phyloP scores from a whole-genome alignment of 202 grass and related monocot genomes.

The Zizania palustris region DNA sequence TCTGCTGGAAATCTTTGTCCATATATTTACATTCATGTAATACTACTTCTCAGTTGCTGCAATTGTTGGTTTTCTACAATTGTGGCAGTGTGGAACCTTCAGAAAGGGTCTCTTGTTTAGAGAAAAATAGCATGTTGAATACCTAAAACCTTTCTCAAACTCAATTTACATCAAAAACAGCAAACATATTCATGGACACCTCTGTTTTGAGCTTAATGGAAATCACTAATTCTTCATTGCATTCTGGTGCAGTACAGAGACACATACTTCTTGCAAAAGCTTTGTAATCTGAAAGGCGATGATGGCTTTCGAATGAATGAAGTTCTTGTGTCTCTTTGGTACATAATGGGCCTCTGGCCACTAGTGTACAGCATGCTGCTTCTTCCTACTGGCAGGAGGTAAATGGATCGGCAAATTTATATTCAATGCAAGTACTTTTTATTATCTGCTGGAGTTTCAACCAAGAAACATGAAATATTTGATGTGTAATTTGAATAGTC shows the following conservation, averaged over 20 bases:
- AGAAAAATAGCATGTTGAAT: background rate
- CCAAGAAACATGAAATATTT: background rate
- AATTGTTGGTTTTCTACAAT: constrained; percentile 5
- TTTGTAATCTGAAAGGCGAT: constrained; percentile 69
- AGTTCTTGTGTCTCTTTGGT: constrained; percentile 87
- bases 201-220: background rate
- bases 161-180: background rate
- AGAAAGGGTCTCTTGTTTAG: background rate
- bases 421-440: background rate
- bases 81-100: background rate
- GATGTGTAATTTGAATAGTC: background rate
- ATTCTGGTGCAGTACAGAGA: constrained; percentile 77
- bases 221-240: constrained; percentile 13
- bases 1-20: background rate
- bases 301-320: constrained; percentile 89
- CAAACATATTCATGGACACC: background rate
- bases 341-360: constrained; percentile 92
- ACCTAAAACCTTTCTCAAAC: background rate
- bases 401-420: constrained; percentile 27
- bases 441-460: background rate
- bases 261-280: constrained; percentile 79
- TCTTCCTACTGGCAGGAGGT: constrained; percentile 92
- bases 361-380: constrained; percentile 85
- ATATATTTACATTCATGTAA: background rate
- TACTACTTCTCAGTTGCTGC: background rate